Evolutionary conservation across 1,284 basidiomycete species (phyloP), one percentile per base, ranked within the genome.

Genomic region (Schizopora paradoxa): DNA sequence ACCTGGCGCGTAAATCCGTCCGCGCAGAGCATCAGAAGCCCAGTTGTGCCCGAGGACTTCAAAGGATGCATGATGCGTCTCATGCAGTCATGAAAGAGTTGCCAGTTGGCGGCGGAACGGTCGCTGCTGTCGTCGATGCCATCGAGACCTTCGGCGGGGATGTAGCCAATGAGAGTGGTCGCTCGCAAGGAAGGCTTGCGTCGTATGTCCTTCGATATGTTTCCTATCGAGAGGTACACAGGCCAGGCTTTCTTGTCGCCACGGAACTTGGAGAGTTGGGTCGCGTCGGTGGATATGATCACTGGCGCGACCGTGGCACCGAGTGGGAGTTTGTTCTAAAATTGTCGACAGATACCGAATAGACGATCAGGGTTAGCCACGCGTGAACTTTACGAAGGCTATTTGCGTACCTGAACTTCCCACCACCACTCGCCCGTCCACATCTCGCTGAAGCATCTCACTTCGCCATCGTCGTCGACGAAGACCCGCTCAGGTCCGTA

Each of bases 21-120:
- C 0, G 53, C 46, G 36, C 53, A 53, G 5, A 23, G 31, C 43
- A 56, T 51, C 1, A 43, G 22, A 6, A 51, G 32, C 4, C 54
- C 54, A 0, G 41, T 10, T 13, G 33, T 23, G n/a, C 46, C 47
- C 10, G 53, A n/a, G n/a, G n/a, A n/a, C n/a, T 61, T 43, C 1
- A 72, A 45, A 0, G 64, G 59, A 14, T 58, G 43, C 0, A 70
- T 45, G 1, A 70, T 51, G 0, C 45, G 48, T 0, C 21, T 6
- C 67, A 73, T 66, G 34, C 65, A 69, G 0, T 58, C 35, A 47
- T 73, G 70, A 47, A 72, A 73, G 0, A 72, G 54, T 26, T 54
- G 50, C 49, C n/a, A n/a, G n/a, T n/a, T n/a, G n/a, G n/a, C n/a
- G 18, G 61, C 57, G 7, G 49, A 58, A 36, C 26, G 53, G 19